phyloP scores from a whole-genome alignment of 208 protist species.

The Acanthamoeba triangularis region DNA sequence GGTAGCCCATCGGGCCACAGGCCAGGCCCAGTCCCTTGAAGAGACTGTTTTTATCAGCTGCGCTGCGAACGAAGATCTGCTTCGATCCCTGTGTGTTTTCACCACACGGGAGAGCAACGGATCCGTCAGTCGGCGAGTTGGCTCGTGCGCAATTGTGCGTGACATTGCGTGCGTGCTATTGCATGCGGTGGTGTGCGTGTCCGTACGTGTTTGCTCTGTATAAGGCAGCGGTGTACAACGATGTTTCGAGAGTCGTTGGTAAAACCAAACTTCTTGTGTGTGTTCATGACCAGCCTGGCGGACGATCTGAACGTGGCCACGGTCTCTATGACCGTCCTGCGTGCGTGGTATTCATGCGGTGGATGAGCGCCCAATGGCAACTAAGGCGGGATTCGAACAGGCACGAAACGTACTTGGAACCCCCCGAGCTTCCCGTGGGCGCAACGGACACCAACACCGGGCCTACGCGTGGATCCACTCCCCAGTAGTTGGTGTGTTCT shows the following conservation, averaged over 20 bases:
- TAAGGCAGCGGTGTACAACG: slow-evolving; percentile 22
- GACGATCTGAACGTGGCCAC: slow-evolving; percentile 28
- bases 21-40: slow-evolving; percentile 26
- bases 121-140: background rate
- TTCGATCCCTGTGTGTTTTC: slow-evolving; percentile 35
- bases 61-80: slow-evolving; percentile 56
- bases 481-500: slow-evolving; percentile 70
- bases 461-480: background rate
- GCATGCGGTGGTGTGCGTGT: background rate
- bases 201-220: slow-evolving; percentile 60
- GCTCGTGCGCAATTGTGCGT: background rate
- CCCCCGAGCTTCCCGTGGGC: background rate
- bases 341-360: background rate
- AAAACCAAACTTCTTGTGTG: slow-evolving; percentile 6
- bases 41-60: slow-evolving; percentile 2
- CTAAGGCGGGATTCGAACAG: too few species aligned
- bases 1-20: slow-evolving; percentile 14
- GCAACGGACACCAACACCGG: slow-evolving; percentile 54
- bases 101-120: background rate
- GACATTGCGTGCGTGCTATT: background rate
- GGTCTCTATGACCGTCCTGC: background rate
- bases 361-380: background rate
- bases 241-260: background rate
- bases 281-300: background rate
- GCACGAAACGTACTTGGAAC: too few species aligned